phyloP scores from a whole-genome alignment of 2,329 filamentous ascomycete genomes.

The Whalleya microplaca region DNA sequence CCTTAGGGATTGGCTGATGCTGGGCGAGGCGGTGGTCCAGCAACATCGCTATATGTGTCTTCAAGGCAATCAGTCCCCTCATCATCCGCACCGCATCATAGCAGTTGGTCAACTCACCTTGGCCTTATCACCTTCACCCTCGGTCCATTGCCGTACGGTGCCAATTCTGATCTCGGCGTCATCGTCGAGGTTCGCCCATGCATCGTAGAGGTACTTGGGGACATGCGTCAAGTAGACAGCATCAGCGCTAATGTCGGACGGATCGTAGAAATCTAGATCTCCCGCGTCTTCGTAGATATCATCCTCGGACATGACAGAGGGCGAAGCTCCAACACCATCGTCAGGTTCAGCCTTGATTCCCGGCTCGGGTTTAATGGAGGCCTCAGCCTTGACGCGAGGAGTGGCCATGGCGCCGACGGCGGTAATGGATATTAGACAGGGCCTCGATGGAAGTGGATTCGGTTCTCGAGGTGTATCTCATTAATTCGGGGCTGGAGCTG shows the following conservation, averaged over 20 bases:
- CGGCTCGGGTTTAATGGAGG: slow-evolving; percentile 36
- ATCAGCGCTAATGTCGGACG: slow-evolving; percentile 42
- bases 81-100: background rate
- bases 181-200: slow-evolving; percentile 76
- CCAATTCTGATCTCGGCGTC: slow-evolving; percentile 83
- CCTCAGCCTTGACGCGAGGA: slow-evolving; percentile 31
- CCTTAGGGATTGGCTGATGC: slow-evolving; percentile 79
- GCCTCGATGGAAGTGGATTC: background rate
- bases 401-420: slow-evolving; percentile 29
- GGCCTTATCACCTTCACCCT: slow-evolving; percentile 55
- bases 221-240: slow-evolving; percentile 75
- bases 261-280: slow-evolving; percentile 60
- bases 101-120: slow-evolving; percentile 23
- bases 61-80: slow-evolving; percentile 1
- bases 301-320: slow-evolving; percentile 60
- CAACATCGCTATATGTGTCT: slow-evolving; percentile 64
- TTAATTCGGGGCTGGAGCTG: background rate
- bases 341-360: slow-evolving; percentile 56
- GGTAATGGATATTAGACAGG: slow-evolving; percentile 1
- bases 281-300: slow-evolving; percentile 67
- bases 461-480: slow-evolving; percentile 6
- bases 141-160: slow-evolving; percentile 66
- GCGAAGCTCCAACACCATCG: slow-evolving; percentile 41
- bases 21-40: slow-evolving; percentile 65
- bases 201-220: slow-evolving; percentile 79